Percentiles rank a stretch among this genome's conserved stretches.
Conservation (phyloP, 345 rosid genomes). For the Aethionema arabicum region DNA sequence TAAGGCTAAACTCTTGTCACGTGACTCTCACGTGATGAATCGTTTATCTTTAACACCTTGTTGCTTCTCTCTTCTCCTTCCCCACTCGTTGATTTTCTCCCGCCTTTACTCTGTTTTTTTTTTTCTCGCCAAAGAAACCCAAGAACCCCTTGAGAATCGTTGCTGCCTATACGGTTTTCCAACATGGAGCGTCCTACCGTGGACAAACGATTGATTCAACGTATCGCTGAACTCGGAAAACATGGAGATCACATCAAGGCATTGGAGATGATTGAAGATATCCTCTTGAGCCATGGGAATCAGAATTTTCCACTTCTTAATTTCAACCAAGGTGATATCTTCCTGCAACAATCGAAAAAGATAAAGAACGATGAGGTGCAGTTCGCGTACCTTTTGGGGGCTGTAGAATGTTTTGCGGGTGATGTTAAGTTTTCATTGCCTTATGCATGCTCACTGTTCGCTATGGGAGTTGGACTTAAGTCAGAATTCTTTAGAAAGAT, state of each 20-base stretch:
- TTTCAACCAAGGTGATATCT: neutral
- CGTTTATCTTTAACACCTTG: too few relatives aligned
- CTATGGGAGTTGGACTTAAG: neutral
- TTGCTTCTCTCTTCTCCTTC: too few relatives aligned
- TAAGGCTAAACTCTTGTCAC: too few relatives aligned
- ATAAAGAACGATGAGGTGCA: neutral
- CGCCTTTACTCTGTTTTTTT: too few relatives aligned
- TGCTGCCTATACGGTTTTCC: too few relatives aligned
- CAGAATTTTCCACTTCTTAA: neutral
- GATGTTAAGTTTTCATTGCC: neutral
- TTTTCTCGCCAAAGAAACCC: too few relatives aligned
- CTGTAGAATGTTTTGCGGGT: neutral
- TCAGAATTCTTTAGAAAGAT: neutral
- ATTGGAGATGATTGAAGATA: conserved; percentile 26
- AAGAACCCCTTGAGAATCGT: too few relatives aligned
- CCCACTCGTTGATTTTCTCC: too few relatives aligned
- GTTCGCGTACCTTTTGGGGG: neutral
- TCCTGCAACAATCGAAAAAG: neutral
- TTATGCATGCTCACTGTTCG: neutral
- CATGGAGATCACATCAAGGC: neutral
- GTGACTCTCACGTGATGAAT: too few relatives aligned
- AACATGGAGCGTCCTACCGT: too few relatives aligned
- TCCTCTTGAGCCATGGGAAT: neutral
- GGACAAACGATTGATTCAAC: too few relatives aligned
- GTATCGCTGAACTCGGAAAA: too few relatives aligned